phyloP scores from a whole-genome alignment of 495 filamentous ascomycete species.

The Penicillium taxi region DNA sequence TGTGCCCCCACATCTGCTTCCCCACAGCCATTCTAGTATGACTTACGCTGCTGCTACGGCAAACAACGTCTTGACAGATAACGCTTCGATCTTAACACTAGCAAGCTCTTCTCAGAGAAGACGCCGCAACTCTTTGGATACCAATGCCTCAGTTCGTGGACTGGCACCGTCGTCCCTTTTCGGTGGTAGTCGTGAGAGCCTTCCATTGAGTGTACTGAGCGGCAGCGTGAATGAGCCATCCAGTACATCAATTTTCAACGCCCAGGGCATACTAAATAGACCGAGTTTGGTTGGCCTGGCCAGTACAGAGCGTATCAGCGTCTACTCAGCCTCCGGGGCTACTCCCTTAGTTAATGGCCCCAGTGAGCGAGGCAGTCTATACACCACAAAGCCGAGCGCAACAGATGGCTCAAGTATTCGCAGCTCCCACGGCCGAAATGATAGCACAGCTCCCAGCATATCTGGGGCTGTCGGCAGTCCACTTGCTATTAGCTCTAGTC shows the following conservation, averaged over 20 bases:
- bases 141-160: slow-evolving; percentile 89
- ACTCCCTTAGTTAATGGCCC: slow-evolving; percentile 43
- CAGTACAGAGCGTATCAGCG: slow-evolving; percentile 70
- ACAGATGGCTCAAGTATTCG: slow-evolving; percentile 67
- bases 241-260: slow-evolving; percentile 46
- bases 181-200: slow-evolving; percentile 78
- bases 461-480: slow-evolving; percentile 56
- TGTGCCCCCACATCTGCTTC: slow-evolving; percentile 68
- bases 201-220: slow-evolving; percentile 84
- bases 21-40: slow-evolving; percentile 59
- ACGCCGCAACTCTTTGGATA: slow-evolving; percentile 84
- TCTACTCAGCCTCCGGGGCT: slow-evolving; percentile 75
- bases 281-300: slow-evolving; percentile 55
- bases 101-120: slow-evolving; percentile 89
- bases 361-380: slow-evolving; percentile 75
- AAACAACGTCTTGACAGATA: slow-evolving; percentile 85
- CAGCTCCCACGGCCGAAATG: slow-evolving; percentile 73
- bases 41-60: slow-evolving; percentile 87
- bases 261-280: slow-evolving; percentile 34
- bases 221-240: slow-evolving; percentile 57
- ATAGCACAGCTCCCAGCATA: slow-evolving; percentile 75
- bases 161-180: slow-evolving; percentile 87
- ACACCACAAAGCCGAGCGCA: slow-evolving; percentile 57
- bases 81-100: slow-evolving; percentile 93
- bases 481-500: slow-evolving; percentile 39